phyloP scores from a whole-genome alignment of 2,329 filamentous ascomycete species.

The Sporothrix mexicana region DNA sequence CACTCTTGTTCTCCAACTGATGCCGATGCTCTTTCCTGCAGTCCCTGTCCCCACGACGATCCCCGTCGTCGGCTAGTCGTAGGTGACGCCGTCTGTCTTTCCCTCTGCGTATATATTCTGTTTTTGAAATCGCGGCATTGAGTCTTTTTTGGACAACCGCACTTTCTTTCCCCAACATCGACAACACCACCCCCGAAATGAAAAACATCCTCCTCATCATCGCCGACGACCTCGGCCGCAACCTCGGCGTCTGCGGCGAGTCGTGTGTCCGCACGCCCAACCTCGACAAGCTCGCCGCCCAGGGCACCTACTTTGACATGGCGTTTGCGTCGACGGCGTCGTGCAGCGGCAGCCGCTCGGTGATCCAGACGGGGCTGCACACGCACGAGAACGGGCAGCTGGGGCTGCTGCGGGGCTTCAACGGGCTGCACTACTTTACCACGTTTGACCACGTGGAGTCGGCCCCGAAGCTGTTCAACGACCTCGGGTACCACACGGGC shows the following conservation, averaged over 20 bases:
- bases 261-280: constrained; percentile 45
- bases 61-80: neutral
- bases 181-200: neutral
- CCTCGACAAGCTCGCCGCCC: constrained; percentile 48
- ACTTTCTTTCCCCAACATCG: too few relatives aligned
- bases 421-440: constrained; percentile 1
- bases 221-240: constrained; percentile 30
- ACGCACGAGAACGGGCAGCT: constrained; percentile 55
- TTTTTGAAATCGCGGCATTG: neutral
- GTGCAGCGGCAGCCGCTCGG: constrained; percentile 52
- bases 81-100: neutral
- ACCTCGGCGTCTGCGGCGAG: constrained; percentile 26
- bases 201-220: constrained; percentile 31
- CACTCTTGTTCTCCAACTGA: neutral
- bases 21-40: too few relatives aligned
- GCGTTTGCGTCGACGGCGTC: constrained; percentile 54
- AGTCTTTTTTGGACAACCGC: too few relatives aligned
- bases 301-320: constrained; percentile 47
- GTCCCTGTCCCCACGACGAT: neutral
- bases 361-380: constrained; percentile 55
- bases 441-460: constrained; percentile 12
- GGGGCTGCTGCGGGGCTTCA: constrained; percentile 51
- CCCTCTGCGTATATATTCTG: neutral
- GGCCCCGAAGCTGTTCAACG: constrained; percentile 44
- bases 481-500: constrained; percentile 51